Conservation (phyloP, 257 asterid genomes). For the Fraxinus cuspidata region DNA sequence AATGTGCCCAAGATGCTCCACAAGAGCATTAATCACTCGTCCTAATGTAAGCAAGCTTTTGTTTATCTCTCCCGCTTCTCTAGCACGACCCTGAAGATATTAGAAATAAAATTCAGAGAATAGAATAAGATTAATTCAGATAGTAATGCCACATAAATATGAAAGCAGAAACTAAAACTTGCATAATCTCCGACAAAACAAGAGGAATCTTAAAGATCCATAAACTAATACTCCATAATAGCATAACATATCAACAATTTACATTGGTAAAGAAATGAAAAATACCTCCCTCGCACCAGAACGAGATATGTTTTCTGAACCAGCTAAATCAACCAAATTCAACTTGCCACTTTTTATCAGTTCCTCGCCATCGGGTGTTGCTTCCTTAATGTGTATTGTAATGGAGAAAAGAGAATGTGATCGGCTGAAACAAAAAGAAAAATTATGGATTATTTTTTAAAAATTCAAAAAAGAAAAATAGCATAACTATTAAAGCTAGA, state of each 20-base stretch:
- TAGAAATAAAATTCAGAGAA: not conserved
- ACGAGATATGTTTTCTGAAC: constrained; percentile 88
- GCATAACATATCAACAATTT: not conserved
- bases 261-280: not conserved
- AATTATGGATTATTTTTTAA: constrained; percentile 10
- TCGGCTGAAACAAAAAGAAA: constrained; percentile 58
- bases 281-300: constrained; percentile 94
- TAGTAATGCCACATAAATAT: not conserved
- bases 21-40: constrained; percentile 84
- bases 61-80: constrained; percentile 94
- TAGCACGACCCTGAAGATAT: constrained; percentile 70
- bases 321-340: constrained; percentile 88
- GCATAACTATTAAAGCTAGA: not conserved
- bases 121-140: not conserved
- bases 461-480: not conserved
- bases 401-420: constrained; percentile 93
- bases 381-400: constrained; percentile 88
- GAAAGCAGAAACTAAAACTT: not conserved
- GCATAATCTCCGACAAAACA: not conserved
- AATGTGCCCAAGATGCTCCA: constrained; percentile 85
- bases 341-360: constrained; percentile 87
- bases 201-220: not conserved
- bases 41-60: constrained; percentile 91
- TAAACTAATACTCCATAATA: not conserved
- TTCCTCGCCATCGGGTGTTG: constrained; percentile 93